A percentile compares a stretch with the other conserved stretches of the same genome.
These are phyloP conservation scores for Russula griseocarnosa DNA, from an alignment of 768 basidiomycete genomes.

Conservation along the genomic window DNA sequence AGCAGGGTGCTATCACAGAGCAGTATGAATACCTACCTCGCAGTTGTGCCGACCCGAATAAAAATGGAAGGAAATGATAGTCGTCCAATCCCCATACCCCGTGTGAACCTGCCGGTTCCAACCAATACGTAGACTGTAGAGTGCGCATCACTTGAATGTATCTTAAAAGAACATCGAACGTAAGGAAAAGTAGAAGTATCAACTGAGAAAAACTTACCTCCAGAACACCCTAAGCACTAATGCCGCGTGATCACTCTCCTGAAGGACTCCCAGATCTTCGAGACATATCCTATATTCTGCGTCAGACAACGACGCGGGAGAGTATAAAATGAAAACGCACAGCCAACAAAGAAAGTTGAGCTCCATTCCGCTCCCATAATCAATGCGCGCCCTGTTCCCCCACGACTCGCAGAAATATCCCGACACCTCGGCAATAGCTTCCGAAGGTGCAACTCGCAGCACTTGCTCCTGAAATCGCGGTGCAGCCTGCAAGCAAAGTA, in stretches of 20 bases:
- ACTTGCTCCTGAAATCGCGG: constrained; percentile 51
- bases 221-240: constrained; percentile 86
- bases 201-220: constrained; percentile 47
- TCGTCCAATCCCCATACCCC: constrained; percentile 98
- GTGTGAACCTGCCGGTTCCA: constrained; percentile 98
- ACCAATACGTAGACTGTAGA: constrained; percentile 92
- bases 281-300: constrained; percentile 66
- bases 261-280: constrained; percentile 61
- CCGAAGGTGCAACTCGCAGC: constrained; percentile 49
- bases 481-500: neutral
- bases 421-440: constrained; percentile 64
- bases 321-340: constrained; percentile 44
- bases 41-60: constrained; percentile 82
- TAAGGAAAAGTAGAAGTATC: neutral
- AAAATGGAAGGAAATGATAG: constrained; percentile 92
- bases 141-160: constrained; percentile 80
- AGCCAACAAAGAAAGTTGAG: constrained; percentile 96
- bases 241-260: constrained; percentile 61
- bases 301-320: neutral
- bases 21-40: constrained; percentile 39
- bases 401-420: constrained; percentile 83
- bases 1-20: neutral
- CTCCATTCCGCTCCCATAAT: constrained; percentile 99
- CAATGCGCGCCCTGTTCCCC: constrained; percentile 89
- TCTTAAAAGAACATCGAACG: constrained; percentile 31